phyloP scores from a whole-genome alignment of 768 basidiomycete genomes.

The Sporobolomyces pararoseus region DNA sequence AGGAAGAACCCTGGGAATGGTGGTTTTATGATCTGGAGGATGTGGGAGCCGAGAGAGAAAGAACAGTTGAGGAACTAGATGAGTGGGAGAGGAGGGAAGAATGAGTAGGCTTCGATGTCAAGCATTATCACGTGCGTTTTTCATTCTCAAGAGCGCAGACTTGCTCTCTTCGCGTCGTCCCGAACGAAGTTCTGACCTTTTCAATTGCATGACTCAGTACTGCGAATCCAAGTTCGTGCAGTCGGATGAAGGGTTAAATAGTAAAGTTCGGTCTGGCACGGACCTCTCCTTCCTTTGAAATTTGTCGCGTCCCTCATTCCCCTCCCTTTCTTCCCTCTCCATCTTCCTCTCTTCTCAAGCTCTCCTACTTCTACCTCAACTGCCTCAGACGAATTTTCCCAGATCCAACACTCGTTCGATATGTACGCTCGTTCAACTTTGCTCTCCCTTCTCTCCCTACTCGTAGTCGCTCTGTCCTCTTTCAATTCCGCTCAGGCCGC shows the following conservation, averaged over 20 bases:
- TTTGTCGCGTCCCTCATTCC: not conserved
- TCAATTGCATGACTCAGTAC: no score
- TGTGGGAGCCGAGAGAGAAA: not conserved
- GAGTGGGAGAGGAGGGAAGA: not conserved
- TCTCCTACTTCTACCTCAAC: not conserved
- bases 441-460: constrained; percentile 2
- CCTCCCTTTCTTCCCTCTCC: not conserved
- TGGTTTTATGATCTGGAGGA: not conserved
- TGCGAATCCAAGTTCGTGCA: no score
- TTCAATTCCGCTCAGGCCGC: not conserved
- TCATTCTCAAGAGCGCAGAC: not conserved
- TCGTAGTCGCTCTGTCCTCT: not conserved
- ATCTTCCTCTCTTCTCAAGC: not conserved
- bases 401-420: not conserved
- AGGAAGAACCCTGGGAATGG: not conserved
- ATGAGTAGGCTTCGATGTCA: no score
- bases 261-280: no score
- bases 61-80: not conserved
- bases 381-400: not conserved
- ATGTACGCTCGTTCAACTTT: constrained; percentile 19
- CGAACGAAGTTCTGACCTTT: no score
- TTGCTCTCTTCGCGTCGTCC: no score
- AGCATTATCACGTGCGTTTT: no score
- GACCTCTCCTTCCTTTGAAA: no score
- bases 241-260: no score